Evolutionary conservation across 2,329 filamentous ascomycete species (phyloP).

Genomic region (Epichloe brachyelytri): DNA sequence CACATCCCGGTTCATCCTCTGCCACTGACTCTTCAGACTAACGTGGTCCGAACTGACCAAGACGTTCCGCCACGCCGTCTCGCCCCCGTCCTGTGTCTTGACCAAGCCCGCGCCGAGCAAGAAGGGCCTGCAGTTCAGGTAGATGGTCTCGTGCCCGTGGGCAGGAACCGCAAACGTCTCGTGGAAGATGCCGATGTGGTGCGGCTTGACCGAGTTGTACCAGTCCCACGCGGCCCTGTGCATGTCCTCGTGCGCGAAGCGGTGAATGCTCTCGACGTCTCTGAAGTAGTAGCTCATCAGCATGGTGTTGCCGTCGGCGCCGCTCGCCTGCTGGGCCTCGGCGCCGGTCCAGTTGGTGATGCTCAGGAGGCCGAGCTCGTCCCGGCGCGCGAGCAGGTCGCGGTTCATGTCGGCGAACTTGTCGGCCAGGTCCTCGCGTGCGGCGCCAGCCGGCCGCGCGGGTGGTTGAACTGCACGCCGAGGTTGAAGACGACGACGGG

Average conservation of each 20-base stretch:
- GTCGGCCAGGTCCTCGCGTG: conserved; percentile 25
- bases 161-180: conserved; percentile 36
- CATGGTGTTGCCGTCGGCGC: conserved; percentile 27
- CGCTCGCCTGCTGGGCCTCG: conserved; percentile 12
- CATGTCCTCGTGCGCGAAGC: conserved; percentile 34
- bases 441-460: conserved; percentile 34
- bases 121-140: conserved; percentile 29
- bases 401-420: conserved; percentile 27
- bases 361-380: conserved; percentile 35
- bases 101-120: conserved; percentile 21
- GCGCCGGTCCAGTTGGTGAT: conserved; percentile 25
- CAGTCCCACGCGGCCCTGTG: conserved; percentile 39
- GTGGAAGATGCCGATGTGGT: conserved; percentile 38
- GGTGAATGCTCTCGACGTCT: conserved; percentile 32
- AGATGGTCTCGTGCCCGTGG: conserved; percentile 37
- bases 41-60: conserved; percentile 21
- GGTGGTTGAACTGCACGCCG: conserved; percentile 32
- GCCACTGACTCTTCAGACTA: conserved; percentile 21
- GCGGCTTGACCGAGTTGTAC: conserved; percentile 25
- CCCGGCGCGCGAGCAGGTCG: conserved; percentile 21
- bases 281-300: conserved; percentile 38
- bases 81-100: conserved; percentile 8
- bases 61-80: conserved; percentile 19
- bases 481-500: conserved; percentile 31
- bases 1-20: conserved; percentile 17